Conservation (phyloP, 495 filamentous ascomycete genomes). For the Penicillium manginii region DNA sequence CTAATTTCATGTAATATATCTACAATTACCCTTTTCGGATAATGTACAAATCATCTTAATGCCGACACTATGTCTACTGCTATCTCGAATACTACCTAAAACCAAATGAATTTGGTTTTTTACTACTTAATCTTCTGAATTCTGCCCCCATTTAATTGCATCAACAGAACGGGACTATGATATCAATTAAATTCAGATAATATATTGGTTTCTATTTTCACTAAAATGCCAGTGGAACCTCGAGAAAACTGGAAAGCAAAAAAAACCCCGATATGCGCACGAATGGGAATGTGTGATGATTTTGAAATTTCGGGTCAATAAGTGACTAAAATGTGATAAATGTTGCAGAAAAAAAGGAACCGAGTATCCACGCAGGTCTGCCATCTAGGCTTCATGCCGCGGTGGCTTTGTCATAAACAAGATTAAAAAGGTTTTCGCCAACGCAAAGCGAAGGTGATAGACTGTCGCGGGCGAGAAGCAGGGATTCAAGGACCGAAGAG, state of each 20-base stretch:
- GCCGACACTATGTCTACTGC: background rate
- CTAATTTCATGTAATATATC: background rate
- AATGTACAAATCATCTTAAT: slow-evolving; percentile 9
- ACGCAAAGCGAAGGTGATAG: slow-evolving; percentile 17
- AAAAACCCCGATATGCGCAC: background rate
- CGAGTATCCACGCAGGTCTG: slow-evolving; percentile 21
- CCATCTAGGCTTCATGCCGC: slow-evolving; percentile 31
- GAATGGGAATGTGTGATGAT: slow-evolving; percentile 4
- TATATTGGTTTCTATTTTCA: slow-evolving; percentile 24
- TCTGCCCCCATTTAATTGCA: slow-evolving; percentile 42
- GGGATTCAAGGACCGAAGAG: slow-evolving; percentile 21
- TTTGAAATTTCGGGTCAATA: slow-evolving; percentile 6
- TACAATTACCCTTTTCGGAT: slow-evolving; percentile 4
- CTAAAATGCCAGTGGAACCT: slow-evolving; percentile 15
- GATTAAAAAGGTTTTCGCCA: slow-evolving; percentile 18
- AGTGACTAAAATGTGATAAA: slow-evolving; percentile 29
- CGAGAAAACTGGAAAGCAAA: slow-evolving; percentile 16
- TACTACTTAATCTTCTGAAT: slow-evolving; percentile 13
- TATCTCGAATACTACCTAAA: background rate
- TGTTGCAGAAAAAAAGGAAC: slow-evolving; percentile 20
- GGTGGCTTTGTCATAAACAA: slow-evolving; percentile 23
- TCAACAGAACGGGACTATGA: slow-evolving; percentile 37
- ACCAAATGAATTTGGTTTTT: slow-evolving; percentile 10
- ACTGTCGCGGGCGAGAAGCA: slow-evolving; percentile 22
- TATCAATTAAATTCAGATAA: slow-evolving; percentile 35